Base-by-base conservation (phyloP, 2,329 filamentous ascomycete species). In the Fusarium pilosicola region DNA sequence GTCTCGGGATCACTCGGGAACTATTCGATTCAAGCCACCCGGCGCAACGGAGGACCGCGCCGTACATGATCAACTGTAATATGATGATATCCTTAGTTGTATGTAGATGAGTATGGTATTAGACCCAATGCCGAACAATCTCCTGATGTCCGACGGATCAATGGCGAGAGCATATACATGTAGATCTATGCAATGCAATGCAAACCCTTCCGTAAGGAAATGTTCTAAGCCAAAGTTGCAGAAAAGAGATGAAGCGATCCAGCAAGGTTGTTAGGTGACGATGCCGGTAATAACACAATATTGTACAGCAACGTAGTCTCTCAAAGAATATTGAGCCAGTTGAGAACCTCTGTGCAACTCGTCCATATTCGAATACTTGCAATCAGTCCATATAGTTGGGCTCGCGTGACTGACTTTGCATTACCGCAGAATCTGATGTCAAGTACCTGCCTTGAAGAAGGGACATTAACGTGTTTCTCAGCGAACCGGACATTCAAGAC, bases 121-220 rank as follows among this genome's bases (percentile, higher is more conserved):
- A 62, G 52, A 41, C 34, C 51, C 51, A 55, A 74, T 73, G 64
- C 72, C 72, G 71, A 74, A 70, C 52, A 62, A 69, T 75, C 72
- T 74, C 72, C 71, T 71, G 55, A 68, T 30, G 48, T 32, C 71
- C 71, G 71, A 68, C 45, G 39, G 49, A 46, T 65, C 46, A 65
- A 73, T 61, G 51, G 61, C 46, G 38, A 51, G 39, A 45, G 36
- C 26, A 49, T 48, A 42, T 58, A 41, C 28, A 49, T 65, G 48
- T 57, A 68, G 61, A 34, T 57, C 48, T 54, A 65, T 65, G 44
- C 39, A 57, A 60, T 65, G 44, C 30, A 65, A 65, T 65, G 45
- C 63, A 56, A 41, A 34, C 28, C 51, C 55, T 62, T 38, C 60
- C 36, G 20, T 45, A 28, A 48, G 55, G 44, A 68, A 51, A 36